Percentiles rank a stretch among this genome's conserved stretches.
Evolutionary conservation across 2,329 filamentous ascomycete genomes (phyloP).

Genomic region (Fusarium anthophilum): DNA sequence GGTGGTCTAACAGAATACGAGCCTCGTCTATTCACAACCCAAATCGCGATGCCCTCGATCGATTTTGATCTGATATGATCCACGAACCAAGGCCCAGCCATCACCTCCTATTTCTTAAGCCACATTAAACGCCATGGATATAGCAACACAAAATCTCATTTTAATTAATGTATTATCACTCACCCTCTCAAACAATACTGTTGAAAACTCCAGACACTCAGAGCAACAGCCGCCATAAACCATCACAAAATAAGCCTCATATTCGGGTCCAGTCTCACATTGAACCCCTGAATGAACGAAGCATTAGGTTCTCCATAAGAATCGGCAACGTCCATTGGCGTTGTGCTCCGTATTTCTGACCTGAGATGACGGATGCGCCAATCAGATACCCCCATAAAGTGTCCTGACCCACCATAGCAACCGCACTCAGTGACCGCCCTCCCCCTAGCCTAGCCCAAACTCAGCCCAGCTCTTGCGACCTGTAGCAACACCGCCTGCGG

Average conservation of each 20-base stretch:
- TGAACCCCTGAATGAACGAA: slow-evolving; percentile 22
- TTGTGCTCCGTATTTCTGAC: slow-evolving; percentile 10
- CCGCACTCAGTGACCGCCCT: slow-evolving; percentile 18
- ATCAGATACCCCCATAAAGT: not conserved
- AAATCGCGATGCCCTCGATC: not conserved
- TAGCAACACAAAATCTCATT: not conserved
- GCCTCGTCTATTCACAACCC: not conserved
- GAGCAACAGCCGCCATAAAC: slow-evolving; percentile 18
- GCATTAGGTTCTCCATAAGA: slow-evolving; percentile 11
- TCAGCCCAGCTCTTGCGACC: slow-evolving; percentile 15
- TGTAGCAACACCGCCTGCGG: slow-evolving; percentile 35
- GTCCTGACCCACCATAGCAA: slow-evolving; percentile 15
- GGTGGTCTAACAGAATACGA: not conserved
- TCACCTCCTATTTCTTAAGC: not conserved
- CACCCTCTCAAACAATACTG: not conserved
- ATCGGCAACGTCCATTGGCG: slow-evolving; percentile 20
- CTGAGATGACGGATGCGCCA: not conserved
- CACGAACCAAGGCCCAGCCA: not conserved
- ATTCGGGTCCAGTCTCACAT: not conserved
- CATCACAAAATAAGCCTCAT: slow-evolving; percentile 27
- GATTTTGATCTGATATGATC: not conserved
- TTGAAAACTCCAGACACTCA: slow-evolving; percentile 3
- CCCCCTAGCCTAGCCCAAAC: slow-evolving; percentile 11
- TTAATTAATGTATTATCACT: not conserved
- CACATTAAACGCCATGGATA: not conserved